Conservation (phyloP, 108 stramenopile species). For the Discostella pseudostelligera region DNA sequence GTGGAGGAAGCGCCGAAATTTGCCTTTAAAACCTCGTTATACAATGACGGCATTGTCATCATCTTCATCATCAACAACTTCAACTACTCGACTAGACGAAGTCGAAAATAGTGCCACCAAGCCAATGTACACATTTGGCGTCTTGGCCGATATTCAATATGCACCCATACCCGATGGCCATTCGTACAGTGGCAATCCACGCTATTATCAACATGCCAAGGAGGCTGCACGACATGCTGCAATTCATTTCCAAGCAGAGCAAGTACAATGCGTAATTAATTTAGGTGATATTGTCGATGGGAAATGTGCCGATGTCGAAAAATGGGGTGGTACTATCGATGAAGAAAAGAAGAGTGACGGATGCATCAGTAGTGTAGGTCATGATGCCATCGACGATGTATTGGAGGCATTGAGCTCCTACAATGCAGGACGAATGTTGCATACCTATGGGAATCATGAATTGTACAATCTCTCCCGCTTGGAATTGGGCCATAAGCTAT, state of each 20-base stretch:
- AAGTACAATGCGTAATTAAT: constrained; percentile 66
- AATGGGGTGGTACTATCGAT: constrained; percentile 30
- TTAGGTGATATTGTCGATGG: constrained; percentile 88
- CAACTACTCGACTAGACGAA: neutral
- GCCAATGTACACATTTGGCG: constrained; percentile 59
- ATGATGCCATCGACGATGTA: constrained; percentile 59
- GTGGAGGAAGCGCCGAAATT: constrained; percentile 3
- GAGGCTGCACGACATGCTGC: constrained; percentile 62
- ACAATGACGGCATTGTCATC: constrained; percentile 15
- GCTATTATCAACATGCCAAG: constrained; percentile 76
- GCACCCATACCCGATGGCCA: constrained; percentile 83
- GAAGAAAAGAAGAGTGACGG: constrained; percentile 23
- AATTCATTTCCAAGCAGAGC: constrained; percentile 55
- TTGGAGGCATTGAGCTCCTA: constrained; percentile 59
- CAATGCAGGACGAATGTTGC: constrained; percentile 55
- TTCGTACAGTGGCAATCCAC: constrained; percentile 59
- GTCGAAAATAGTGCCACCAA: neutral
- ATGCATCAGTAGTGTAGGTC: constrained; percentile 16
- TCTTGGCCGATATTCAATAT: constrained; percentile 85
- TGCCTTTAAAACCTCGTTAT: neutral
- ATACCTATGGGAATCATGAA: constrained; percentile 87
- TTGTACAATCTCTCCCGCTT: constrained; percentile 79
- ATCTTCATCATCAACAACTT: neutral
- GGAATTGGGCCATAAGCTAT: constrained; percentile 48
- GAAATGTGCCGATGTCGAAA: constrained; percentile 59